Evolutionary conservation across 2,329 filamentous ascomycete species (phyloP), one percentile per base, ranked within the genome.

Genomic region (Alternaria tenuissima): DNA sequence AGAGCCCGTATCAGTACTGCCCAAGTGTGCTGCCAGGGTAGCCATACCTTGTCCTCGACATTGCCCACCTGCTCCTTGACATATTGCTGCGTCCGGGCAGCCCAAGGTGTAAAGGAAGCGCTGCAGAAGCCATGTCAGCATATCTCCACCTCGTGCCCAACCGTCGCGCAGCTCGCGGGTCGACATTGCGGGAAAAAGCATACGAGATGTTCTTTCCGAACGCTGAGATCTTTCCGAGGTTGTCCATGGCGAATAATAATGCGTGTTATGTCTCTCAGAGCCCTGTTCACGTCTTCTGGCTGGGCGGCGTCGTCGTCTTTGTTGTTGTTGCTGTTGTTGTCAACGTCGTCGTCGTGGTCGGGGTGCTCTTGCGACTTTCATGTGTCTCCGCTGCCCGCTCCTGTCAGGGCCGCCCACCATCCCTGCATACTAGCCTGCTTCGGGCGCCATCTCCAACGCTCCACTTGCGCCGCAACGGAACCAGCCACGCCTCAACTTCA

Each of bases 51-150:
- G 81, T 98, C 95, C 68, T 97, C 94, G 64, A 89, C 92, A 81
- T 96, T 92, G 52, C 95, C 95, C 64, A 98, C 88, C 83, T 97
- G 94, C 83, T 99, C 95, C 85, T 96, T 97, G 79, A 97, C 92
- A 84, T 94, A 96, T 84, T 99, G 95, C 81, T 96, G 93, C 58
- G 93, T 97, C 76, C 94, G 91, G 76, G 93, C 91, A 67, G 94
- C 93, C 79, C 96, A 97, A 36, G 95, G 95, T 68, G 92, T 93
- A 81, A 98, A 92, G 71, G 90, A 89, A 67, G 91, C 90, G 77
- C 93, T 94, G 76, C 75, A 88, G 78, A 83, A 69, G 70, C 77
- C 70, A 75, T 77, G 77, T 78, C 72, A 79, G 76, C 74, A 71
- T 63, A 56, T 69, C 57, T 61, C 46, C 30, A 41, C 24, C 32